Percentiles rank a stretch among this genome's conserved stretches.
Conservation (phyloP, 805 yeast species). For the Metschnikowia lunata region DNA sequence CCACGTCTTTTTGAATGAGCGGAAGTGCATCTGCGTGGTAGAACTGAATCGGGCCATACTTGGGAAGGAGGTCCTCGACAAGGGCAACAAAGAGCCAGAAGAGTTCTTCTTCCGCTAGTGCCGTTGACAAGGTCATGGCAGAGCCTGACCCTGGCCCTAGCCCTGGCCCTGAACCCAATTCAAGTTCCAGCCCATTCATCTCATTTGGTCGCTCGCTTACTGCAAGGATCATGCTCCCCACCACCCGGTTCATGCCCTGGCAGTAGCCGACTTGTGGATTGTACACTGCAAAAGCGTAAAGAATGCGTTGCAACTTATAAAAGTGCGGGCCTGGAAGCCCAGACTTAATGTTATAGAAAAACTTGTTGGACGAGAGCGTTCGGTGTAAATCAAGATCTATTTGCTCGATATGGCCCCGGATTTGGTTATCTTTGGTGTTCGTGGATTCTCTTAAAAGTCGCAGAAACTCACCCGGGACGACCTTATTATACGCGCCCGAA, state of each 20-base stretch:
- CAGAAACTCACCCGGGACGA: slow-evolving; percentile 46
- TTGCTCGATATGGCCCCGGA: slow-evolving; percentile 36
- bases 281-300: slow-evolving; percentile 47
- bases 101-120: slow-evolving; percentile 41
- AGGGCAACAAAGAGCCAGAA: slow-evolving; percentile 51
- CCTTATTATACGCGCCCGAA: slow-evolving; percentile 43
- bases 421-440: not conserved
- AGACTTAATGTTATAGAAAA: slow-evolving; percentile 37
- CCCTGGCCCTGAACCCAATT: too few relatives aligned
- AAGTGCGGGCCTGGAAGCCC: slow-evolving; percentile 52
- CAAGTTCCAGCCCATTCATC: too few relatives aligned
- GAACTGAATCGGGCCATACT: slow-evolving; percentile 26
- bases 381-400: slow-evolving; percentile 51
- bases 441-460: slow-evolving; percentile 19
- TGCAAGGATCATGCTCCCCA: slow-evolving; percentile 45
- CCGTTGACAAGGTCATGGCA: too few relatives aligned
- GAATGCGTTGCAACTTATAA: slow-evolving; percentile 40
- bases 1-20: slow-evolving; percentile 38
- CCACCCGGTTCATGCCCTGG: slow-evolving; percentile 61
- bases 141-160: slow-evolving; percentile 6
- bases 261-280: slow-evolving; percentile 50
- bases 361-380: slow-evolving; percentile 52
- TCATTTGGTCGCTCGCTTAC: slow-evolving; percentile 14
- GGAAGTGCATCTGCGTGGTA: slow-evolving; percentile 16
- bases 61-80: slow-evolving; percentile 46